Conservation (phyloP, 2,329 filamentous ascomycete species). For the Colletotrichum orchidophilum region DNA sequence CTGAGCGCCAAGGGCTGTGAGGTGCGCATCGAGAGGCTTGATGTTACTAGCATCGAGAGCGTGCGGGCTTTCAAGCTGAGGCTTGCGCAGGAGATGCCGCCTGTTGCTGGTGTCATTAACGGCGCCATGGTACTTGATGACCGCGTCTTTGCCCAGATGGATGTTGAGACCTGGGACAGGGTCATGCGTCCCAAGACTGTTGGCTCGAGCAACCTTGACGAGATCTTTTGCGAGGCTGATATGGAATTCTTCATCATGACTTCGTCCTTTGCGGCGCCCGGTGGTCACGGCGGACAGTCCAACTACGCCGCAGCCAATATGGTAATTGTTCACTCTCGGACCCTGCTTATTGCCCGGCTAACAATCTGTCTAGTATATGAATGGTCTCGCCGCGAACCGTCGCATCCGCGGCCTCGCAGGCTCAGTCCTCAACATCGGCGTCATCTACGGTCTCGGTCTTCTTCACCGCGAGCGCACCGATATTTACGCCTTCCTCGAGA, state of each 20-base stretch:
- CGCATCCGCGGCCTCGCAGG: slow-evolving; percentile 47
- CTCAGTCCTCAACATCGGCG: slow-evolving; percentile 49
- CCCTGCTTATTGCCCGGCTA: too few relatives aligned
- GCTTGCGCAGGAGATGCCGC: slow-evolving; percentile 40
- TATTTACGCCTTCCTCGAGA: slow-evolving; percentile 35
- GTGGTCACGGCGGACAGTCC: slow-evolving; percentile 48
- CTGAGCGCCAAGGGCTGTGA: slow-evolving; percentile 28
- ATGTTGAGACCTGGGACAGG: slow-evolving; percentile 40
- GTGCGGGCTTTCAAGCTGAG: slow-evolving; percentile 26
- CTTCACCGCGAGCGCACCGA: slow-evolving; percentile 39
- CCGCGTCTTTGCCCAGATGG: slow-evolving; percentile 43
- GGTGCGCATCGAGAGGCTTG: slow-evolving; percentile 36
- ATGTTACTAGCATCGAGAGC: slow-evolving; percentile 36
- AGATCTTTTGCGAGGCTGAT: slow-evolving; percentile 38
- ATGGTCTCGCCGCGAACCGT: slow-evolving; percentile 46
- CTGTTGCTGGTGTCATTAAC: slow-evolving; percentile 52
- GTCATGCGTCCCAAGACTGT: slow-evolving; percentile 47
- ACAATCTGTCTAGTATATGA: too few relatives aligned
- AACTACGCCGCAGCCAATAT: slow-evolving; percentile 57
- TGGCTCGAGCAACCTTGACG: slow-evolving; percentile 43
- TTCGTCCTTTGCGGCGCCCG: slow-evolving; percentile 41
- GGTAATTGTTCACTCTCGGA: too few relatives aligned
- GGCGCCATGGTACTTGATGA: slow-evolving; percentile 49
- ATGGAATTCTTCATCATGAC: slow-evolving; percentile 52
- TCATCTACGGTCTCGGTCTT: slow-evolving; percentile 53